Evolutionary conservation across 495 filamentous ascomycete genomes (phyloP).

Genomic region (Penicillium tannophilum): DNA sequence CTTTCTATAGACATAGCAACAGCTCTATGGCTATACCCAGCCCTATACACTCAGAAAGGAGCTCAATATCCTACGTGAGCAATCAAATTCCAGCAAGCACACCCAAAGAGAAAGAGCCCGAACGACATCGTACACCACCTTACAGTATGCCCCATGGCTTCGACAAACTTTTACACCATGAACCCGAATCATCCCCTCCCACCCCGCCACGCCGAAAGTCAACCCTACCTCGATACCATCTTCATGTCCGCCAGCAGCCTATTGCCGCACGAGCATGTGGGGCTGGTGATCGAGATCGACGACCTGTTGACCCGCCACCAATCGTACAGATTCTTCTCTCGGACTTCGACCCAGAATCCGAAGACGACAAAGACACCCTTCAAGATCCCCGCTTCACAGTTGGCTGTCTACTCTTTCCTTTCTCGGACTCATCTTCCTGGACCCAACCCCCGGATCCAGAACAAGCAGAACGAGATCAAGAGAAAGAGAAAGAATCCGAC

Average conservation of each 20-base stretch:
- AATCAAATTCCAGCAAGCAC: conserved; percentile 13
- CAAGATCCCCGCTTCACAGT: conserved; percentile 79
- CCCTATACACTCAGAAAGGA: conserved; percentile 39
- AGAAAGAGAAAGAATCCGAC: conserved; percentile 22
- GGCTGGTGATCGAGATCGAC: conserved; percentile 88
- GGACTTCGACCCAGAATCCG: conserved; percentile 56
- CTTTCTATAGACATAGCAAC: conserved; percentile 34
- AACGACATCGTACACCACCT: conserved; percentile 19
- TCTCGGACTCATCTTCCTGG: conserved; percentile 37
- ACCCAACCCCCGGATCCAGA: conserved; percentile 33
- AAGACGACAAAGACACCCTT: conserved; percentile 59
- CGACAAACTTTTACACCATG: conserved; percentile 44
- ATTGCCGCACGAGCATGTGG: conserved; percentile 88
- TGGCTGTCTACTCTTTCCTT: conserved; percentile 66
- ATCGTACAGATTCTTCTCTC: conserved; percentile 84
- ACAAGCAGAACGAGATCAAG: conserved; percentile 48
- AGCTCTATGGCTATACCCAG: conserved; percentile 37
- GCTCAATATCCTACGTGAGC: conserved; percentile 22
- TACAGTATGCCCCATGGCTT: conserved; percentile 44
- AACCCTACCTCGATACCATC: conserved; percentile 47
- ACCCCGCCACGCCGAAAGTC: conserved; percentile 25
- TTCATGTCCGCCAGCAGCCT: conserved; percentile 88
- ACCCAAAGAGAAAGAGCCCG: conserved; percentile 15
- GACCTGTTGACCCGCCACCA: conserved; percentile 93
- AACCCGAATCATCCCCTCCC: conserved; percentile 32